Base-by-base conservation (phyloP, 257 asterid species). In the Solanum appendiculatum region DNA sequence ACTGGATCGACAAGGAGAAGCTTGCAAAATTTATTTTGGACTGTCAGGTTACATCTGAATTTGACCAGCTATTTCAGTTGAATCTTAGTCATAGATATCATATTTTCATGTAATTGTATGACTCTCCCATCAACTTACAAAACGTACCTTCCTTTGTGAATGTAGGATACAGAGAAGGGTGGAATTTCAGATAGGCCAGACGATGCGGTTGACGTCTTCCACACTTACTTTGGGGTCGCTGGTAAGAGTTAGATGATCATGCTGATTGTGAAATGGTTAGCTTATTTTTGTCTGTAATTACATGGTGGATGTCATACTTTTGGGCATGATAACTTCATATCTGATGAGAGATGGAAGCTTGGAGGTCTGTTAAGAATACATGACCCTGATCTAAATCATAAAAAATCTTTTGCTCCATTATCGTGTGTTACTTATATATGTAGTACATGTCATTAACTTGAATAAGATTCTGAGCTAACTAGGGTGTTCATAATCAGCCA, bases 171-270 rank as follows among this genome's bases (percentile, higher is more conserved):
- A 86, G 98, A 97, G 86, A 95, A 94, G 39, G 98, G 99, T 46
- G 99, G 99, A 77, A 97, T 95, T 88, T 95, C 98, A 23, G 98
- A 97, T 83, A 92, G 97, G 90, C 98, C 98, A 12, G 96, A 95
- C 85, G 98, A 97, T 44, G 98, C 97, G 29, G 98, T 97, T 58
- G 99, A 97, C 83, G 94, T 97, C 75, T 97, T 84, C 92, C 98
- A 95, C 86, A 94, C 98, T 56, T 97, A 93, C 86, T 97, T 97
- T 73, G 98, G 98, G 66, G 90, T 96, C 85, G 98, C 98, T 86
- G 98, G 98, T 94, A 90, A 92, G 88, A 64, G 34, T 25, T 63
- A 12, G 70, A 56, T 56, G 27, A 21, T 21, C 66, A 56, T 21
- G 66, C 66, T 56, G 25, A 75, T n/a, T 23, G 25, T 70, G 12